Percentiles rank a stretch among this genome's conserved stretches.
phyloP scores from a whole-genome alignment of 306 rosid genomes.

The Benincasa hispida region DNA sequence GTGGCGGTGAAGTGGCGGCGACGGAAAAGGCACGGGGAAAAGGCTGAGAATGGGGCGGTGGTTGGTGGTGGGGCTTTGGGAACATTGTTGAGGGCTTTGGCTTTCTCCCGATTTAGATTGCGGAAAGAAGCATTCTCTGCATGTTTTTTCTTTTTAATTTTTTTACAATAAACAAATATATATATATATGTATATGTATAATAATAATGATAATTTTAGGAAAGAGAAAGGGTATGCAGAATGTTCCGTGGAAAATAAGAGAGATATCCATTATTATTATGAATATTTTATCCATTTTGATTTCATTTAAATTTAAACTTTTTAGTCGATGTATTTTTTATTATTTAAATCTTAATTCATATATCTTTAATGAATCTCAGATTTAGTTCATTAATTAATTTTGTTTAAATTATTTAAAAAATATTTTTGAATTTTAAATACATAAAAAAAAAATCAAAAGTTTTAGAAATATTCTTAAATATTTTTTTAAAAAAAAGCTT shows the following conservation, averaged over 20 bases:
- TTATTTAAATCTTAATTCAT: no score
- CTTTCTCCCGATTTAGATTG: slow-evolving; percentile 17
- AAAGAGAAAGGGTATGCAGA: slow-evolving; percentile 2
- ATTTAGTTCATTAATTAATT: no score
- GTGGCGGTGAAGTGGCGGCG: slow-evolving; percentile 7
- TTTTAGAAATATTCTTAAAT: no score
- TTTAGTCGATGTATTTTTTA: no score
- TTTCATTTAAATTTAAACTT: no score
- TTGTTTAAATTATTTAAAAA: no score
- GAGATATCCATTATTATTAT: neutral
- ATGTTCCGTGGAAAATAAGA: neutral
- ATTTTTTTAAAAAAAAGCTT: no score
- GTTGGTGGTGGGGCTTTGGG: slow-evolving; percentile 64
- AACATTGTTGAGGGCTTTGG: slow-evolving; percentile 27
- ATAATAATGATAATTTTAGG: neutral
- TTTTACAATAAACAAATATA: neutral
- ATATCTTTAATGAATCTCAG: no score
- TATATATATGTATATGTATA: neutral
- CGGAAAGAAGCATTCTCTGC: neutral
- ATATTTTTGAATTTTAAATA: no score
- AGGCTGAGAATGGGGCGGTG: slow-evolving; percentile 20
- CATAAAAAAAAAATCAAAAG: no score
- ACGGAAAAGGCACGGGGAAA: slow-evolving; percentile 41
- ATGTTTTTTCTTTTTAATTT: neutral
- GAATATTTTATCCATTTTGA: no score